phyloP scores from a whole-genome alignment of 2,329 filamentous ascomycete species.

The Cercospora sesami region DNA sequence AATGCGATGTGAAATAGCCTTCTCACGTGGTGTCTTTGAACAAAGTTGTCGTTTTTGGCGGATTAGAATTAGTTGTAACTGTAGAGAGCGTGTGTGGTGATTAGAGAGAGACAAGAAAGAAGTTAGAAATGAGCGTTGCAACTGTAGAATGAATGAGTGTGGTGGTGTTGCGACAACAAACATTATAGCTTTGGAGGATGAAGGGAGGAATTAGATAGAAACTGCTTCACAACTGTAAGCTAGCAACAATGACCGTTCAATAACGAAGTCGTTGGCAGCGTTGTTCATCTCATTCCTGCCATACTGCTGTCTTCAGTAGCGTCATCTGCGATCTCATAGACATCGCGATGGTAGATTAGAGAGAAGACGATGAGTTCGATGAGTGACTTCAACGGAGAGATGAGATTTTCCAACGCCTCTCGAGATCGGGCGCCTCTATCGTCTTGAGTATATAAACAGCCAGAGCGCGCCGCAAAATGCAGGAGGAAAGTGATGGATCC shows the following conservation, averaged over 20 bases:
- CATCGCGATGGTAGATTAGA: conserved; percentile 11
- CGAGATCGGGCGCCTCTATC: conserved; percentile 4
- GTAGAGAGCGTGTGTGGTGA: conserved; percentile 12
- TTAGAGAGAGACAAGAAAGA: conserved; percentile 11
- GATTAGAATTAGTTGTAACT: conserved; percentile 14
- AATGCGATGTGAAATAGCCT: conserved; percentile 14
- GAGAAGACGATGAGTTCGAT: conserved; percentile 18
- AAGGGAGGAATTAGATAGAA: conserved; percentile 14
- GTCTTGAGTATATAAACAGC: conserved; percentile 14
- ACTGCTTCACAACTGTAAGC: conserved; percentile 8
- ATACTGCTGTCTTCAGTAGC: background rate
- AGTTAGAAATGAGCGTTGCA: conserved; percentile 17
- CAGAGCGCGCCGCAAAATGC: conserved; percentile 7
- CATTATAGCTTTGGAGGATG: conserved; percentile 8
- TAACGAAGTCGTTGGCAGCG: conserved; percentile 13
- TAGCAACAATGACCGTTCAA: conserved; percentile 5
- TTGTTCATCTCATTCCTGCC: conserved; percentile 16
- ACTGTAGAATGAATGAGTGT: conserved; percentile 16
- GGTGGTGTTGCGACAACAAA: conserved; percentile 10
- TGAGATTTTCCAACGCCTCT: conserved; percentile 17
- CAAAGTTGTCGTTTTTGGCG: background rate
- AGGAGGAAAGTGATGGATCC: conserved; percentile 8
- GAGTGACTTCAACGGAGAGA: conserved; percentile 12
- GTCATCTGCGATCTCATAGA: background rate
- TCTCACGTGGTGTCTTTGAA: conserved; percentile 13